A percentile compares a stretch with the other conserved stretches of the same genome.
Evolutionary conservation across 2,329 filamentous ascomycete genomes (phyloP).

Genomic region (Coleophoma crateriformis): DNA sequence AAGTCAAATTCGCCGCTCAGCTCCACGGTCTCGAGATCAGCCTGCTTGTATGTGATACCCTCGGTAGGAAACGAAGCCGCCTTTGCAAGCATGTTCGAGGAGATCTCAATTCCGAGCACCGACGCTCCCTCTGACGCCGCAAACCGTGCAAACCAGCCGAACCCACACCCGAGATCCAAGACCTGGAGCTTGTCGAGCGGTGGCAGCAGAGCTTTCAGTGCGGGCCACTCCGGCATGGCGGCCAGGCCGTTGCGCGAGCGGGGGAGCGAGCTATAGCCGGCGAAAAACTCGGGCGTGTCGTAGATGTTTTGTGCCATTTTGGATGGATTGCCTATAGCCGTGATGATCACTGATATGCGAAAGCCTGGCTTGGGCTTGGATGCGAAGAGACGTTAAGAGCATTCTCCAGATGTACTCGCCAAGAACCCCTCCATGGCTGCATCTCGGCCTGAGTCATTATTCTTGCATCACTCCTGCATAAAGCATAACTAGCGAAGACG

Average conservation of each 20-base stretch:
- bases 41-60: conserved; percentile 26
- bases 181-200: conserved; percentile 24
- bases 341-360: too few relatives aligned
- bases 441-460: too few relatives aligned
- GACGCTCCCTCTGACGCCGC: conserved; percentile 31
- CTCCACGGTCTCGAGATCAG: conserved; percentile 28
- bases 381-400: too few relatives aligned
- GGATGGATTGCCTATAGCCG: too few relatives aligned
- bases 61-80: conserved; percentile 19
- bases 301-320: conserved; percentile 35
- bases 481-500: too few relatives aligned
- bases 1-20: conserved; percentile 66
- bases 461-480: too few relatives aligned
- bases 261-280: conserved; percentile 34
- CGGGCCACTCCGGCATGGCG: conserved; percentile 38
- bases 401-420: too few relatives aligned
- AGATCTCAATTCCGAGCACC: conserved; percentile 35
- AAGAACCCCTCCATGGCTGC: too few relatives aligned
- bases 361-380: too few relatives aligned
- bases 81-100: conserved; percentile 35
- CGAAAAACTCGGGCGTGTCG: conserved; percentile 35
- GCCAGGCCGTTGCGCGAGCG: conserved; percentile 33
- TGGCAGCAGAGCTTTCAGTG: conserved; percentile 34
- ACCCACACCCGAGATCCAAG: conserved; percentile 41
- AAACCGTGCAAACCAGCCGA: conserved; percentile 41